Evolutionary conservation across 2,329 filamentous ascomycete genomes (phyloP), one percentile per base, ranked within the genome.

Genomic region (Cryphonectria nitschkei): DNA sequence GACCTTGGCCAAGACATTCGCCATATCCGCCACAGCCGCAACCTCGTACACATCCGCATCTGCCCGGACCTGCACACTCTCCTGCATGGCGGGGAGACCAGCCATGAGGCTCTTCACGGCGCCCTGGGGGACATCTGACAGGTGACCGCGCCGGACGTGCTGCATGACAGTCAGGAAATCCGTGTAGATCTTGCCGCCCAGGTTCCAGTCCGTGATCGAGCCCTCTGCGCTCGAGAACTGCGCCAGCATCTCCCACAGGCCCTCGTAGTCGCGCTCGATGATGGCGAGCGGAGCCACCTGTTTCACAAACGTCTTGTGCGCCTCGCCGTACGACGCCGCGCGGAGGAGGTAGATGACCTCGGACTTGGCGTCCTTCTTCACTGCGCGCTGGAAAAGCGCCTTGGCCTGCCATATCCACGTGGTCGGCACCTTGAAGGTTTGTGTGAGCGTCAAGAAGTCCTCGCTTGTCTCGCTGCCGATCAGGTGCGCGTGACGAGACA

Each of bases 351-450:
- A 96, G 68, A 91, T 87, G 13, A 95, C 92, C 80, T 97, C 93
- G 6, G 85, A 84, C 62, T 85, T 86, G 14, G 92, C 86, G 78
- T 95, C 89, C 74, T 90, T 89, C 76, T 87, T 89, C 63, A 90
- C 89, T 70, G 90, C 90, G 73, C 93, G 92, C 81, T 94, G 94
- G 80, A 92, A 92, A 19, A 95, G 85, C 16, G 95, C 95, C 78
- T 95, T 93, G 26, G 96, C 93, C 72, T 93, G 89, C 89, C 93
- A 97, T 66, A 98, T 86, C 94, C 95, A 97, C 3, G 87, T 80
- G 1, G 86, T 81, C 0, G 95, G 94, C 58, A 98, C 88, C 73
- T 89, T 87, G 68, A 95, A 88, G 43, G 88, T 89, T 61, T 86
- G 82, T 0, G 87, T 87, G 32, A 96, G 83, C 19, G 87, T 85